Evolutionary conservation across 306 rosid species (phyloP), one percentile per base, ranked within the genome.

Genomic region (Astragalus membranaceus): DNA sequence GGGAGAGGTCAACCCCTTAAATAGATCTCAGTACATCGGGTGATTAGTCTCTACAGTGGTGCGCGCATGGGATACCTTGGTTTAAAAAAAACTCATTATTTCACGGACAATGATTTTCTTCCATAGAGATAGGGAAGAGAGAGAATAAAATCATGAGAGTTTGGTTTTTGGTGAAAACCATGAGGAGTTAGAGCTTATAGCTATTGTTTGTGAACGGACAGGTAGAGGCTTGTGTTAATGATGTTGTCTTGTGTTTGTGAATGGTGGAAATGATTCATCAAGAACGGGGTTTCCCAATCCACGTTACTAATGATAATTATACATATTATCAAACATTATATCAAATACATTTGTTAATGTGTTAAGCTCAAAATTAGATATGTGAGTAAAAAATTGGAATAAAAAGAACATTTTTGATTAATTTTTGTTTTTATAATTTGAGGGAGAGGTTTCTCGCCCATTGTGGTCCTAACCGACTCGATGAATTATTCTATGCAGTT

Each of bases 231-330:
- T 73, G 87, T 73, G 79, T 78, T 82, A 89, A 92, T 92, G 81
- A 92, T 92, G 94, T 26, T 89, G 97, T 87, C 97, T 85, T 85
- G 97, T 85, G 90, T 78, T 80, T 77, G 86, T 81, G 92, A 89
- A 89, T 85, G 96, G 88, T 79, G 39, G 78, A 80, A 89, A 92
- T 92, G 82, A 91, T 91, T 84, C 87, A 69, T 78, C 85, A 62
- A 66, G 79, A 88, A 88, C 91, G 88, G 91, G 91, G 86, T 85
- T 91, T 71, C 77, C 72, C 77, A 71, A 76, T 75, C 66, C 82
- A 65, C 60, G 82, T 70, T 71, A 71, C 56, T 53, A 58, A 61
- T 72, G 49, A 72, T 67, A 57, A 62, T 66, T 69, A 13, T 75
- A 32, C 58, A 42, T 69, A 30, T 67, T 43, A 17, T n/a, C 5